Evolutionary conservation across 2,329 filamentous ascomycete genomes (phyloP).

Genomic region (Shiraia bambusicola): DNA sequence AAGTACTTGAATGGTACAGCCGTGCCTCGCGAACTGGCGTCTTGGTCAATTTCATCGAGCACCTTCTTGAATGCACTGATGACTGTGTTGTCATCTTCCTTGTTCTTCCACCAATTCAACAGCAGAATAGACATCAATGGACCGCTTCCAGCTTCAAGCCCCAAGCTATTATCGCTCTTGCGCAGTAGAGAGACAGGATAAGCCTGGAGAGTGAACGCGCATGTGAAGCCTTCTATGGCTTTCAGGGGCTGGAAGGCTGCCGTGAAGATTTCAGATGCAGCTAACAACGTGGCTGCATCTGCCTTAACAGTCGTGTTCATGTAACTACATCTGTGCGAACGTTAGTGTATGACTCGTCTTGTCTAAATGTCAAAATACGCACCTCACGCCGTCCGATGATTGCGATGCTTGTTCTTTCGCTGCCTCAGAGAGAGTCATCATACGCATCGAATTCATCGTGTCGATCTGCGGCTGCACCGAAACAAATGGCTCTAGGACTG

Average conservation of each 20-base stretch:
- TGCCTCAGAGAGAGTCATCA: constrained; percentile 11
- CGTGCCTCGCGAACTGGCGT: constrained; percentile 4
- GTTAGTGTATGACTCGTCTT: neutral
- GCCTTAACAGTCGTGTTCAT: constrained; percentile 14
- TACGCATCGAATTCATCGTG: constrained; percentile 11
- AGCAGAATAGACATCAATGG: constrained; percentile 22
- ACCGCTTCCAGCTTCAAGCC: constrained; percentile 10
- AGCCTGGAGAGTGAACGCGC: constrained; percentile 15
- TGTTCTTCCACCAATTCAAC: constrained; percentile 14
- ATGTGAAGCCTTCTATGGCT: constrained; percentile 10
- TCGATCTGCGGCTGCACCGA: constrained; percentile 10
- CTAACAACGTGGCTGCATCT: constrained; percentile 8
- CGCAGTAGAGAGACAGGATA: constrained; percentile 14
- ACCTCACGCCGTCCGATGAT: constrained; percentile 4
- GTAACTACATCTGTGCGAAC: constrained; percentile 4
- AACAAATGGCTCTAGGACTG: constrained; percentile 8
- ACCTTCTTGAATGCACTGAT: constrained; percentile 6
- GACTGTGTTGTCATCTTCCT: constrained; percentile 15
- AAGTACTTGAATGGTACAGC: constrained; percentile 47
- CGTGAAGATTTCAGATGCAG: constrained; percentile 11
- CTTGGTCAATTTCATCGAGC: constrained; percentile 12
- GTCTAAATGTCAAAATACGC: neutral
- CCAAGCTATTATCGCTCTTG: constrained; percentile 16
- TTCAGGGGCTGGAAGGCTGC: constrained; percentile 10
- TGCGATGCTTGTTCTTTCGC: constrained; percentile 9